Evolutionary conservation across 164 flowering plant genomes (phyloP).

Genomic region (Protea cynaroides): DNA sequence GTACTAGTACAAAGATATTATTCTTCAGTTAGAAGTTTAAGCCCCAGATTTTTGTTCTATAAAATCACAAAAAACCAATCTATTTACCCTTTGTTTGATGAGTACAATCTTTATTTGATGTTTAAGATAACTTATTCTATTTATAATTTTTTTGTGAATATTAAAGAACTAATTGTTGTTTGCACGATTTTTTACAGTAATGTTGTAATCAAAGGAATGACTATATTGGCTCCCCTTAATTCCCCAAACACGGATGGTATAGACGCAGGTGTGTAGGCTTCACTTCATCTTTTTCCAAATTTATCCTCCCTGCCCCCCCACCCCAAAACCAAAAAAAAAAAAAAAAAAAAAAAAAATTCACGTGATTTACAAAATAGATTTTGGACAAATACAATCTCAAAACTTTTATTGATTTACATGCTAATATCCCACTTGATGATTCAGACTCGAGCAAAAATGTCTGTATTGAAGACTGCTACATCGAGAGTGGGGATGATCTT

Average conservation of each 20-base stretch:
- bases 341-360: no score
- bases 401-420: neutral
- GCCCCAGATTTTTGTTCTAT: no score
- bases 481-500: constrained; percentile 99
- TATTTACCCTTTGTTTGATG: no score
- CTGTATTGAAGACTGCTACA: constrained; percentile 91
- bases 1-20: no score
- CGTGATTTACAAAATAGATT: neutral
- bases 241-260: constrained; percentile 99
- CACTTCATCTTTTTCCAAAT: neutral
- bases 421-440: neutral
- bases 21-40: no score
- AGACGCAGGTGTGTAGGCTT: constrained; percentile 63
- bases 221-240: constrained; percentile 85
- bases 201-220: constrained; percentile 80
- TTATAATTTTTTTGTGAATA: neutral
- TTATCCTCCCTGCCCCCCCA: neutral
- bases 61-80: no score
- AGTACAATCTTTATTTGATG: neutral
- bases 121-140: neutral
- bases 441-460: constrained; percentile 83
- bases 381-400: neutral
- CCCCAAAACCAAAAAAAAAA: no score
- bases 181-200: constrained; percentile 42
- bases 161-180: neutral